These are phyloP conservation scores for Alternaria ethzedia DNA, from an alignment of 2,329 filamentous ascomycete genomes.

Conservation along the genomic window DNA sequence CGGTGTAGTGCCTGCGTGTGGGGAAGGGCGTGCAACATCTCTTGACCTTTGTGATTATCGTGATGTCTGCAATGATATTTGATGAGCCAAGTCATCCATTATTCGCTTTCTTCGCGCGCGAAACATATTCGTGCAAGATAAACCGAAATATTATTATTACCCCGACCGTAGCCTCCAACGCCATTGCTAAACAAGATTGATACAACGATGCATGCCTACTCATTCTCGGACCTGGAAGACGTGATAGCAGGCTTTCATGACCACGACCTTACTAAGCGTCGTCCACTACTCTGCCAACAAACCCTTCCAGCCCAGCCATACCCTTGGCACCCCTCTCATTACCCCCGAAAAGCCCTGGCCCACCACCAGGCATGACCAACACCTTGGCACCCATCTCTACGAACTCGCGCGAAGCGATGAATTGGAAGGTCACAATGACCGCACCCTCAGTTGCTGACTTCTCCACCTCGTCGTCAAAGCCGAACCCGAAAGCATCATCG, in stretches of 20 bases:
- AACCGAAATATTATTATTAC: neutral
- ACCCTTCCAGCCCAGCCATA: slow-evolving; percentile 70
- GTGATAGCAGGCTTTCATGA: no score
- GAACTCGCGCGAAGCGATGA: slow-evolving; percentile 74
- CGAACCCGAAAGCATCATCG: slow-evolving; percentile 63
- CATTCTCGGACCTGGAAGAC: neutral
- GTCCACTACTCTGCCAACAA: slow-evolving; percentile 67
- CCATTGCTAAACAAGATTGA: neutral
- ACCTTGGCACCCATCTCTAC: slow-evolving; percentile 74
- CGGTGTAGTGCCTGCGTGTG: neutral
- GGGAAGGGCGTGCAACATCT: slow-evolving; percentile 3
- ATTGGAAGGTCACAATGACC: slow-evolving; percentile 65
- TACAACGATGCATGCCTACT: neutral
- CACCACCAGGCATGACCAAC: slow-evolving; percentile 74
- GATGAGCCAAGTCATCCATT: neutral
- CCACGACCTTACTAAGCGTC: neutral
- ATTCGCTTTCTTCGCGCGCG: neutral
- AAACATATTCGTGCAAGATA: neutral
- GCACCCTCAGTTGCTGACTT: slow-evolving; percentile 46
- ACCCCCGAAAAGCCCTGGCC: slow-evolving; percentile 63
- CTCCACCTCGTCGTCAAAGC: slow-evolving; percentile 53
- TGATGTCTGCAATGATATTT: neutral
- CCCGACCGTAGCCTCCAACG: neutral
- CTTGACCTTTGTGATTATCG: neutral
- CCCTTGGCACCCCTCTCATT: slow-evolving; percentile 58